Conservation (phyloP, 2,329 filamentous ascomycete genomes). For the Didymella segeticola region DNA sequence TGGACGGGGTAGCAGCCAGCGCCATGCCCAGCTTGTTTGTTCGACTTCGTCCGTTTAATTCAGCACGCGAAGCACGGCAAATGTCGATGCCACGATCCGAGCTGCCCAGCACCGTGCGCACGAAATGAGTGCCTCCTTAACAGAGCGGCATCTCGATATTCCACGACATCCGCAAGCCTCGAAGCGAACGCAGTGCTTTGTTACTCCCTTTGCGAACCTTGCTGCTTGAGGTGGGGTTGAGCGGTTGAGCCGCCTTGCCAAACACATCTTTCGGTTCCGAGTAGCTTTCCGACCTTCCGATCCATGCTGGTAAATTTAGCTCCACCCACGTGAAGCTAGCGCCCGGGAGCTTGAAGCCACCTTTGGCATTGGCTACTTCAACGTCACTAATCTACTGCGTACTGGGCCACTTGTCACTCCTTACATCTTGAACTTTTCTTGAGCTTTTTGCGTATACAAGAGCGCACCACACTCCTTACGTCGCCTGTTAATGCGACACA, state of each 20-base stretch:
- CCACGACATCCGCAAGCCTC: neutral
- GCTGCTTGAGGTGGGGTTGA: slow-evolving; percentile 10
- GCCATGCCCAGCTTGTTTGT: slow-evolving; percentile 2
- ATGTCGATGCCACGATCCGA: slow-evolving; percentile 2
- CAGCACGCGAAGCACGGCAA: neutral
- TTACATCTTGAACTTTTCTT: slow-evolving; percentile 1
- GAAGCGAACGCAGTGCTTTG: neutral
- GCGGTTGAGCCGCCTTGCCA: slow-evolving; percentile 18
- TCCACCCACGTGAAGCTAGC: slow-evolving; percentile 35
- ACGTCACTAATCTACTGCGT: slow-evolving; percentile 1
- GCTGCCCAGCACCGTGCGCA: neutral
- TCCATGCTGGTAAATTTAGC: slow-evolving; percentile 18
- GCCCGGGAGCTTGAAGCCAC: slow-evolving; percentile 41
- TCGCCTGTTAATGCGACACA: neutral
- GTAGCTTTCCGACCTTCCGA: slow-evolving; percentile 13
- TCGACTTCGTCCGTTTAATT: neutral
- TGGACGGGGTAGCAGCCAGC: slow-evolving; percentile 5
- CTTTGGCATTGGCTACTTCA: slow-evolving; percentile 27
- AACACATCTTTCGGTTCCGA: slow-evolving; percentile 9
- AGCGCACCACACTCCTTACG: slow-evolving; percentile 10
- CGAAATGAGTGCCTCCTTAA: too few species aligned
- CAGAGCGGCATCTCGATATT: neutral
- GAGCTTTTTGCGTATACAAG: neutral
- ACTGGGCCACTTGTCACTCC: slow-evolving; percentile 11
- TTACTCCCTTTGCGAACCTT: neutral